A percentile compares a stretch with the other conserved stretches of the same genome.
phyloP scores from a whole-genome alignment of 1,284 basidiomycete genomes.

The Cutaneotrichosporon cyanovorans region DNA sequence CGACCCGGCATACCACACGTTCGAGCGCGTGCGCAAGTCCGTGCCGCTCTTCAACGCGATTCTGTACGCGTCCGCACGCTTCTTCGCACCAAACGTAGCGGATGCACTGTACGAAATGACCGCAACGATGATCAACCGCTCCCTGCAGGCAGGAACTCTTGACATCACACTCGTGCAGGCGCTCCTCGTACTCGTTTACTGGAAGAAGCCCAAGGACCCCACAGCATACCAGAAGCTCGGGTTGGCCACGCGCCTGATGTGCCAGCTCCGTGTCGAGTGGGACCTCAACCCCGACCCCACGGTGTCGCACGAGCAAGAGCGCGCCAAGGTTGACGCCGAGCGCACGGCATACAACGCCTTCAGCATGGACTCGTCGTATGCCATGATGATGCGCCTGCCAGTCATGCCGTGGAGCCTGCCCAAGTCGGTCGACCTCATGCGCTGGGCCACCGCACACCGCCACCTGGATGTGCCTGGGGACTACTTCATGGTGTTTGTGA shows the following conservation, averaged over 20 bases:
- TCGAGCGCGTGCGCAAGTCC: slow-evolving; percentile 3
- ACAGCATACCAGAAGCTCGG: slow-evolving; percentile 21
- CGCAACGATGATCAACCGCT: slow-evolving; percentile 14
- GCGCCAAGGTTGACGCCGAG: background rate
- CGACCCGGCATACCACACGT: slow-evolving; percentile 8
- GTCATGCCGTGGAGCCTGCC: background rate
- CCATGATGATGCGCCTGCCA: slow-evolving; percentile 1
- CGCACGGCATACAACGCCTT: background rate
- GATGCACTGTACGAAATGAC: slow-evolving; percentile 9
- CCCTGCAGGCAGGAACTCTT: slow-evolving; percentile 6
- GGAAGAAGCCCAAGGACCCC: slow-evolving; percentile 13
- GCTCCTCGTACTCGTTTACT: slow-evolving; percentile 12
- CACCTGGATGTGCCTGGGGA: slow-evolving; percentile 2
- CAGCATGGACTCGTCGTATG: slow-evolving; percentile 1
- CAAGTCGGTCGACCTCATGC: background rate
- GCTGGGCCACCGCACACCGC: background rate
- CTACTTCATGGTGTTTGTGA: slow-evolving; percentile 1
- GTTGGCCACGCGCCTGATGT: slow-evolving; percentile 20
- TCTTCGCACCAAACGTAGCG: slow-evolving; percentile 15
- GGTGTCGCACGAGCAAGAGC: background rate
- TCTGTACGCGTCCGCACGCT: slow-evolving; percentile 19
- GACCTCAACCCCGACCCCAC: background rate
- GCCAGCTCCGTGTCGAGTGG: slow-evolving; percentile 16
- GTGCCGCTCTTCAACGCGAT: slow-evolving; percentile 20
- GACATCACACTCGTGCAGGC: slow-evolving; percentile 17